Conservation (phyloP, 2,329 filamentous ascomycete species). For the Microcyclosporella mali region DNA sequence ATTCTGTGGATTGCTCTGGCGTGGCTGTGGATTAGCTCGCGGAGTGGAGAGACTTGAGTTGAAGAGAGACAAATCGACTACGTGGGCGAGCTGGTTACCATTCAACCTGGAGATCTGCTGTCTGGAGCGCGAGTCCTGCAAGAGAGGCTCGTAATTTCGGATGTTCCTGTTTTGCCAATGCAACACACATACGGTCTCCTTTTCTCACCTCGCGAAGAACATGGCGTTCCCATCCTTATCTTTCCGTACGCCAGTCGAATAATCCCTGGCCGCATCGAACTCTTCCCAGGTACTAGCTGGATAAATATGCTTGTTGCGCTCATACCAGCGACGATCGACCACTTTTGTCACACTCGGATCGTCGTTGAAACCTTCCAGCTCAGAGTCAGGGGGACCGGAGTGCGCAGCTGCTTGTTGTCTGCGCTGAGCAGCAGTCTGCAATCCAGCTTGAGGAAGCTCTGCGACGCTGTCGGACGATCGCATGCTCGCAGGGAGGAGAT, state of each 20-base stretch:
- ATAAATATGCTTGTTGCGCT: constrained; percentile 96
- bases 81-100: background rate
- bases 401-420: constrained; percentile 15
- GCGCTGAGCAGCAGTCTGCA: constrained; percentile 24
- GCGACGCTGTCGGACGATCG: constrained; percentile 5
- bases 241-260: constrained; percentile 67
- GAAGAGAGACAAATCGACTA: background rate
- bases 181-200: no score
- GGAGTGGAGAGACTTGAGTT: background rate
- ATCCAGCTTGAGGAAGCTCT: constrained; percentile 2
- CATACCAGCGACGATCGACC: constrained; percentile 93
- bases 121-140: no score
- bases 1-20: constrained; percentile 20
- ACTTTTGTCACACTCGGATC: constrained; percentile 84
- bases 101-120: background rate
- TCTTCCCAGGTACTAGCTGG: constrained; percentile 94
- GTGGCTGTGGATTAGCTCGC: constrained; percentile 15
- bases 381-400: constrained; percentile 43
- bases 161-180: no score
- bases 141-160: no score
- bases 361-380: constrained; percentile 66
- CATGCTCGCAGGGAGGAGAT: constrained; percentile 20
- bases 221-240: constrained; percentile 88
- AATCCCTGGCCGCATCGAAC: constrained; percentile 85
- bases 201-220: constrained; percentile 46